These are phyloP conservation scores for Ceratocystiopsis minuta DNA, from an alignment of 2,329 filamentous ascomycete genomes.

Conservation along the genomic window DNA sequence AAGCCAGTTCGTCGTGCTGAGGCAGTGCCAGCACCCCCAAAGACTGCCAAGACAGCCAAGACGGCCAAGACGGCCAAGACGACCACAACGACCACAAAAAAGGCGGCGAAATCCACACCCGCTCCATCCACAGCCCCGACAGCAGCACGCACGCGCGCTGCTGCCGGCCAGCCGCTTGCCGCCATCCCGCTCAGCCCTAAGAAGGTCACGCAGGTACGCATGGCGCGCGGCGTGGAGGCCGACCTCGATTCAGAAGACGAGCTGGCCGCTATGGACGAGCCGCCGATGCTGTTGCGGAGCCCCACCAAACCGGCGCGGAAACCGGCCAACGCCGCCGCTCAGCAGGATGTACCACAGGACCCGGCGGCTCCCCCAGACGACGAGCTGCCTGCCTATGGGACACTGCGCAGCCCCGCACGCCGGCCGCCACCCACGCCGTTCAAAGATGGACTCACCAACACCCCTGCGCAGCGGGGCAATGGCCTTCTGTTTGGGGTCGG, in stretches of 20 bases:
- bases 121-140: too few relatives aligned
- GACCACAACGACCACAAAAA: too few relatives aligned
- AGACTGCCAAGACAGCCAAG: not conserved
- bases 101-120: too few relatives aligned
- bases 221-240: constrained; percentile 18
- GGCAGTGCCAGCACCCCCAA: constrained; percentile 1
- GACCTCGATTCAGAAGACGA: constrained; percentile 39
- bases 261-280: constrained; percentile 32
- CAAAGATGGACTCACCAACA: constrained; percentile 34
- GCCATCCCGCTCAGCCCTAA: constrained; percentile 37
- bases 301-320: constrained; percentile 28
- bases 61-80: not conserved
- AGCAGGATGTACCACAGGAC: constrained; percentile 6
- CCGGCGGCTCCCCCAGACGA: too few relatives aligned
- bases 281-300: constrained; percentile 28
- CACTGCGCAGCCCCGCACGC: constrained; percentile 37
- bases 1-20: constrained; percentile 10
- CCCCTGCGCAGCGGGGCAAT: constrained; percentile 37
- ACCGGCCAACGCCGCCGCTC: constrained; percentile 1
- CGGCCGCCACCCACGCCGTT: constrained; percentile 31
- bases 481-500: constrained; percentile 11
- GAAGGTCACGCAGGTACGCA: constrained; percentile 41
- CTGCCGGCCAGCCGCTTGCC: constrained; percentile 1
- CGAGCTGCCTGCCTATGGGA: constrained; percentile 12
- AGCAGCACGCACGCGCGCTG: not conserved